Percentiles rank a stretch among this genome's conserved stretches.
These are phyloP conservation scores for Ceratocystis cubensis DNA, from an alignment of 2,329 filamentous ascomycete species.

Conservation along the genomic window DNA sequence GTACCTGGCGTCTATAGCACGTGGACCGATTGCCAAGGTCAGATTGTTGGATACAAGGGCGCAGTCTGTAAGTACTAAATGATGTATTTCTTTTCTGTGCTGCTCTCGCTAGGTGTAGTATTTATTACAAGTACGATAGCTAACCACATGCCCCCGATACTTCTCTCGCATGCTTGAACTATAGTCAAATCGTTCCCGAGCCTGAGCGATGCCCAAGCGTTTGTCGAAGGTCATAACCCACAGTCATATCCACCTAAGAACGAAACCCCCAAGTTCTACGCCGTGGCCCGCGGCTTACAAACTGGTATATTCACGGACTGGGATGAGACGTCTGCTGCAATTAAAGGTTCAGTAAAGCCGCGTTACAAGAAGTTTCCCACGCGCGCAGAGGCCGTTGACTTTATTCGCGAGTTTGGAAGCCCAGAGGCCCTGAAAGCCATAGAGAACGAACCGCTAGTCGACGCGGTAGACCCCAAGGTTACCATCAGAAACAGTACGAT, in stretches of 20 bases:
- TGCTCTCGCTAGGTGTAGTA: conserved; percentile 27
- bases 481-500: conserved; percentile 14
- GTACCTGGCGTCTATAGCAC: conserved; percentile 48
- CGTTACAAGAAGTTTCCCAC: conserved; percentile 59
- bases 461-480: conserved; percentile 22
- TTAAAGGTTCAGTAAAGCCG: conserved; percentile 57
- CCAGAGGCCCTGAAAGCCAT: conserved; percentile 33
- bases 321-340: conserved; percentile 58
- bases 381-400: conserved; percentile 62
- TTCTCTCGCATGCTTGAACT: conserved; percentile 4
- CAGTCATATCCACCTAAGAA: conserved; percentile 30
- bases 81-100: background rate
- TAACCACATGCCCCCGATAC: conserved; percentile 12
- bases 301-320: conserved; percentile 53
- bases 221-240: conserved; percentile 48
- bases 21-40: conserved; percentile 49
- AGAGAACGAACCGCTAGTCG: conserved; percentile 26
- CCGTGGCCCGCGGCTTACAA: conserved; percentile 44
- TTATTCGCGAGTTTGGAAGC: conserved; percentile 45
- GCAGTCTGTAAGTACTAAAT: conserved; percentile 49
- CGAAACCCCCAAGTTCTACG: conserved; percentile 41
- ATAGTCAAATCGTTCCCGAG: conserved; percentile 69
- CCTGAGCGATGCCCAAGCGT: conserved; percentile 64
- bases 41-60: conserved; percentile 49
- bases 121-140: conserved; percentile 29